Base-by-base conservation (phyloP, 345 rosid genomes). In the Linum usitatissimum region DNA sequence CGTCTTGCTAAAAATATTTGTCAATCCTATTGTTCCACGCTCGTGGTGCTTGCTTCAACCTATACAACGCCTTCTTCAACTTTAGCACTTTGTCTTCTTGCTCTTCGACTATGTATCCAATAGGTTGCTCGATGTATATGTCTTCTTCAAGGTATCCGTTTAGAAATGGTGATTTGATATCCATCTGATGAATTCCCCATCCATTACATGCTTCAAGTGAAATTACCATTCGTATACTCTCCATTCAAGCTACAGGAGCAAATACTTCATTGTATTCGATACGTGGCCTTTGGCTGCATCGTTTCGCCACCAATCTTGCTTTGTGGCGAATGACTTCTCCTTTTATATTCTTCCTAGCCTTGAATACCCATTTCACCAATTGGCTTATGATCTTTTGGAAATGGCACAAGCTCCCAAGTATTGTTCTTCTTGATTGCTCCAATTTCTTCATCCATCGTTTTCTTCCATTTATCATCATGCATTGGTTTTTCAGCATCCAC, bases 201-300 rank as follows among this genome's bases (percentile, higher is more conserved):
- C 20, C 6, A 1, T 58, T 57, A 30, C 48, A 18, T 1, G 38
- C 9, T 6, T 36, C 58, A 13, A 49, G 18, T 14, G 36, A 14
- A 42, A 69, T 56, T 7, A 69, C 18, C 6, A 58, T 0, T 49
- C 58, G 57, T 3, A 69, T 58, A 30, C 28, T 23, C 28, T 23
- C 28, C 28, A 23, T 23, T 23, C 28, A 0, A 23, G 28, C 28
- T 23, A 23, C 28, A 23, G 28, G 28, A 23, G 28, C 17, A 31
- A 64, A 57, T 20, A 64, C 55, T 18, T 70, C 55, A 12, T 64
- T 20, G 9, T 58, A 70, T 15, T 64, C 45, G 64, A 38, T 18
- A 1, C 28, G 15, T 15, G 18, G 28, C 13, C 20, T 38, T 18
- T 60, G 51, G 0, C 19, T 60, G 18, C 38, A 60, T 20, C 63